Evolutionary conservation across 2,329 filamentous ascomycete species (phyloP), one percentile per base, ranked within the genome.

Genomic region (Diplocarpon mali): DNA sequence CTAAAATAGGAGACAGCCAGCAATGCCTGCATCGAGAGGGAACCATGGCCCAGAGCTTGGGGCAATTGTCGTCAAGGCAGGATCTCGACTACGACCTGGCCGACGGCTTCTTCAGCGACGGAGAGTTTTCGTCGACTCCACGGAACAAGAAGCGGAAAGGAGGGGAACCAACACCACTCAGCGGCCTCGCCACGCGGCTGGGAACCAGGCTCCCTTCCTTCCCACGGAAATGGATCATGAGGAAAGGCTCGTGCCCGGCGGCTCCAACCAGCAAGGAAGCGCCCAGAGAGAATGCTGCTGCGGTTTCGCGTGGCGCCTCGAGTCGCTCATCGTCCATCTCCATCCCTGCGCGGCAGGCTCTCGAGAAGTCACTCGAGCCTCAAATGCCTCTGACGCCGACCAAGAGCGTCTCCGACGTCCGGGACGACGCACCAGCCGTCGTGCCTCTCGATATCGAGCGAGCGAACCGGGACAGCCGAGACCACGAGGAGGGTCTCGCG

Each of bases 291-390:
- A 53, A 53, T 37, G 52, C 55, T 27, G 46, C 46, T 32, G 83
- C 80, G n/a, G n/a, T n/a, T n/a, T n/a, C n/a, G 2, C 70, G 75
- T 39, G 73, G 79, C 7, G 72, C 80, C 2, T 90, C 86, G 2
- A 85, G 85, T 55, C 76, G 84, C 42, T 84, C 86, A 1, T 88
- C 85, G 1, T 89, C 83, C n/a, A 69, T 85, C 42, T 86, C 85
- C 10, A 72, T 73, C 29, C 75, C 77, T 1, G 67, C 69, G 48
- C 70, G 72, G 38, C 69, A 64, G 35, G 57, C 60, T 8, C 57
- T 61, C 1, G 71, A 75, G 40, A 65, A 60, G 51, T 58, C 57
- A 7, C 56, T 50, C 45, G 78, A 81, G 42, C 67, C 70, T 36
- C 67, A 70, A 2, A 62, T 78, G 27, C 74, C 79, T 6, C 71